These are phyloP conservation scores for Candida orba DNA, from an alignment of 805 yeast genomes.

Conservation along the genomic window DNA sequence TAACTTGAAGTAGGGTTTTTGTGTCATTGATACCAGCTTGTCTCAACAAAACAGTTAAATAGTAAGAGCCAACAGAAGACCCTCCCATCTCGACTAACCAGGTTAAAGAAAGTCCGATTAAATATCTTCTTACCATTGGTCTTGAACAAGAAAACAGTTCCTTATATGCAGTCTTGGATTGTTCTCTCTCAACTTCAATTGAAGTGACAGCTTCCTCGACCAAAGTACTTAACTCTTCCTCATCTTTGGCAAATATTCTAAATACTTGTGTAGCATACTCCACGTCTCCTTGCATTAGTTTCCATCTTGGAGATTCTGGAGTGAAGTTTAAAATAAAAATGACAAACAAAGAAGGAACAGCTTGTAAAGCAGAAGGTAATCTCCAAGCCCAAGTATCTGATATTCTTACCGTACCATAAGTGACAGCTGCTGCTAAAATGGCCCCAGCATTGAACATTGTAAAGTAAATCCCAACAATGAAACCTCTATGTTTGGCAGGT, in stretches of 20 bases:
- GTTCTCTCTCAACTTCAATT: slow-evolving; percentile 1
- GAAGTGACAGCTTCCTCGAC: not conserved
- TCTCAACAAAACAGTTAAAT: slow-evolving; percentile 7
- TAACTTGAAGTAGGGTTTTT: slow-evolving; percentile 33
- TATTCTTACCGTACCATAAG: slow-evolving; percentile 23
- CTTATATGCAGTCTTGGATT: slow-evolving; percentile 2
- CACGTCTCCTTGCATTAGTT: slow-evolving; percentile 4
- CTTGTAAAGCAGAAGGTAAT: slow-evolving; percentile 21
- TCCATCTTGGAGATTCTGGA: slow-evolving; percentile 13
- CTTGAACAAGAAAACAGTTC: slow-evolving; percentile 5
- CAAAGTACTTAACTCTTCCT: not conserved
- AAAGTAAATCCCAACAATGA: no score
- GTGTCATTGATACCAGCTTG: slow-evolving; percentile 35
- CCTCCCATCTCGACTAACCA: slow-evolving; percentile 14
- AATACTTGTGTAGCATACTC: slow-evolving; percentile 11
- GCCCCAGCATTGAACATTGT: no score
- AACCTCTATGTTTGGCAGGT: slow-evolving; percentile 20
- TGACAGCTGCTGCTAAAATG: slow-evolving; percentile 22
- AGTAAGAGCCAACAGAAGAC: slow-evolving; percentile 10
- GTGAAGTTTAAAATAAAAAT: slow-evolving; percentile 14
- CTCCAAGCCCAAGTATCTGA: slow-evolving; percentile 27
- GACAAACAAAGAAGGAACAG: slow-evolving; percentile 17
- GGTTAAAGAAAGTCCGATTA: slow-evolving; percentile 3
- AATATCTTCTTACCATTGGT: slow-evolving; percentile 9
- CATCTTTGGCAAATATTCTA: slow-evolving; percentile 4